Evolutionary conservation across 2,329 filamentous ascomycete genomes (phyloP).

Genomic region (Myotisia sp.): DNA sequence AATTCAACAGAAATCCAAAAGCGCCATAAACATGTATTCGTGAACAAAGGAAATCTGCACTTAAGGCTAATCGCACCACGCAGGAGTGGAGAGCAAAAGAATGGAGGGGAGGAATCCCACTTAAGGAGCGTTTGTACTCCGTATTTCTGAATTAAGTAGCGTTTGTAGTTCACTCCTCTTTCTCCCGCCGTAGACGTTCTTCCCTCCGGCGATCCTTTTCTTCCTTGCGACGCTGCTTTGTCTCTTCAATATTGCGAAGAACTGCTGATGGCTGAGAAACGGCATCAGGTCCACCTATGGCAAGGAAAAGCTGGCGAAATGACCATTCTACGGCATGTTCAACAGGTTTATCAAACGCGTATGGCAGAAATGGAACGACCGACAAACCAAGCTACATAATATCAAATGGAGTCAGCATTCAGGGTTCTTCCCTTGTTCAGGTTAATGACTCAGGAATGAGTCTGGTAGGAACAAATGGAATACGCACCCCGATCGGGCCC

Average conservation of each 20-base stretch:
- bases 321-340: slow-evolving; percentile 81
- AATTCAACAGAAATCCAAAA: too few species aligned
- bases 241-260: slow-evolving; percentile 14
- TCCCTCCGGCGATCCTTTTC: slow-evolving; percentile 15
- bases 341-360: slow-evolving; percentile 79
- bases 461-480: background rate
- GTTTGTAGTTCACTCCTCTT: slow-evolving; percentile 7
- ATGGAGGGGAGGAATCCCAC: too few species aligned
- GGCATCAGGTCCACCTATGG: slow-evolving; percentile 51
- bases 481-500: slow-evolving; percentile 75
- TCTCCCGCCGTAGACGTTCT: slow-evolving; percentile 9
- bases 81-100: too few species aligned
- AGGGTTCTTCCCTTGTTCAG: background rate
- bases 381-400: slow-evolving; percentile 44
- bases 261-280: slow-evolving; percentile 23
- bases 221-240: slow-evolving; percentile 16
- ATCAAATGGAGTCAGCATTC: background rate
- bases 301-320: slow-evolving; percentile 69
- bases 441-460: too few species aligned
- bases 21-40: too few species aligned
- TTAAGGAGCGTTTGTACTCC: background rate
- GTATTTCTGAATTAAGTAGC: background rate
- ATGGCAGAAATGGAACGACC: slow-evolving; percentile 69
- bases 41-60: too few species aligned
- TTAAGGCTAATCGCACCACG: too few species aligned